A percentile compares a stretch with the other conserved stretches of the same genome.
phyloP scores from a whole-genome alignment of 176 grass and related monocot genomes.

The Aegilops sharonensis region DNA sequence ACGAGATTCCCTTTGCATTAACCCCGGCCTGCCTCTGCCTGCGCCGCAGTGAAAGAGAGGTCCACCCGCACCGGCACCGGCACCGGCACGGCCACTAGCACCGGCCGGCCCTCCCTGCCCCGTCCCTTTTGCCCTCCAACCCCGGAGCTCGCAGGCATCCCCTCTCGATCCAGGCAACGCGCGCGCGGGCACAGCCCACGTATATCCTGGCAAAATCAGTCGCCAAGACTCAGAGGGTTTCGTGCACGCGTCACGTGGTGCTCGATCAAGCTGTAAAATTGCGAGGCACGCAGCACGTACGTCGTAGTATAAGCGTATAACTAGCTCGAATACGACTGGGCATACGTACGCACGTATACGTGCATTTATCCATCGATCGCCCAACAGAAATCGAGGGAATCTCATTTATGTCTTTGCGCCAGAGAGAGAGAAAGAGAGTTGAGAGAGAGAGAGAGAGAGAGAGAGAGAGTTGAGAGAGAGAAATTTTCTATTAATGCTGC shows the following conservation, averaged over 20 bases:
- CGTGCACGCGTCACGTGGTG: too few relatives aligned
- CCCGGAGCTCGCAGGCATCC: not conserved
- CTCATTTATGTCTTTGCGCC: constrained; percentile 23
- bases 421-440: too few relatives aligned
- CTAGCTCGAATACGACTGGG: not conserved
- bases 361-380: not conserved
- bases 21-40: not conserved
- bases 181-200: not conserved
- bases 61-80: not conserved
- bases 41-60: not conserved
- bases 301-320: not conserved
- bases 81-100: not conserved
- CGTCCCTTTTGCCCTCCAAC: not conserved
- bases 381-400: not conserved
- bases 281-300: not conserved
- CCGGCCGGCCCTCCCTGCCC: not conserved
- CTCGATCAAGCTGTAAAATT: not conserved
- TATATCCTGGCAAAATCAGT: not conserved
- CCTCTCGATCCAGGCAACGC: not conserved
- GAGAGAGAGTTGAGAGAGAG: not conserved
- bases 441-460: not conserved
- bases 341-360: not conserved
- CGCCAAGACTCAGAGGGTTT: not conserved
- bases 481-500: constrained; percentile 31
- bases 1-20: constrained; percentile 9